Evolutionary conservation across 78 protist species (phyloP), one percentile per base, ranked within the genome.

Genomic region (Tieghemostelium lacteum): DNA sequence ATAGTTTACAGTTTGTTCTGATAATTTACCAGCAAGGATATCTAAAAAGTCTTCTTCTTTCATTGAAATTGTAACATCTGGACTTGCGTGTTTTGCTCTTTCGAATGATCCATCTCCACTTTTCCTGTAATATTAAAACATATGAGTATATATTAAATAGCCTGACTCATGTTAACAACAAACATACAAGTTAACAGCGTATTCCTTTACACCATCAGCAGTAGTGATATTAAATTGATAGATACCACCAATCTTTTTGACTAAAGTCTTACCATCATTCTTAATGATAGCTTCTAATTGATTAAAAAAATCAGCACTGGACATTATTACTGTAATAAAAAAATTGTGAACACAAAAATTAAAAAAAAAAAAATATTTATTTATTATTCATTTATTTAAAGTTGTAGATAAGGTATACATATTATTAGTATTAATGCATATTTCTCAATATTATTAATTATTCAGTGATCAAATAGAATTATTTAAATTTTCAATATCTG

Each of bases 141-240:
- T 40, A 22, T 65, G 14, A 4, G 7, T 36, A 40, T 14, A 65
- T 14, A 36, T 29, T 5, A 65, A 20, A 2, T 36, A 5, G 31
- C 29, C 17, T n/a, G 37, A 42, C 17, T 66, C 3, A 20, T 16
- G 14, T 54, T 42, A 19, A 20, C 3, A 36, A 37, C n/a, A 28
- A n/a, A 83, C 91, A 31, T 83, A 83, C 91, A 88, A 72, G 54
- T 88, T 87, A 52, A 77, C 93, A 63, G 87, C n/a, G 58, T 72
- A 88, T 22, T 36, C n/a, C 31, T 74, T 55, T n/a, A 31, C 54
- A 49, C 72, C 69, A 58, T 64, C 86, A 60, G 65, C 73, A 55
- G 57, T 76, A n/a, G 22, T 66, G 70, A 88, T 88, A 37, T 63
- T 70, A 55, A 88, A 88, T 72, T 88, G 93, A 42, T 65, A 88